Percentiles rank a stretch among this genome's conserved stretches.
Conservation (phyloP, 116 monocot species). For the Phalaenopsis hybrid region DNA sequence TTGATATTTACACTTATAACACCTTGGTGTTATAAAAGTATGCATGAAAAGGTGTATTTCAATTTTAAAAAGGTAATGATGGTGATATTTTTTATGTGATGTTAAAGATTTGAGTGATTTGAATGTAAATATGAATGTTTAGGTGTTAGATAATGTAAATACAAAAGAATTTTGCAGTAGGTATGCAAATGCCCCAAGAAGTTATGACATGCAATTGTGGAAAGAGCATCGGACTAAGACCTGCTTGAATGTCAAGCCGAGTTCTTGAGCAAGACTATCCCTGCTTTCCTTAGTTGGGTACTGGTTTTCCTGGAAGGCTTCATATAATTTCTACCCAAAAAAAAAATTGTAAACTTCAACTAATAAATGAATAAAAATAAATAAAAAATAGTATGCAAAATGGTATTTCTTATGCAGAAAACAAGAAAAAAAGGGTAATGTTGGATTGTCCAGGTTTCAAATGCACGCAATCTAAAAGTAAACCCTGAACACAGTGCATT, state of each 20-base stretch:
- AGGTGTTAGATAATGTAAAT: too few relatives aligned
- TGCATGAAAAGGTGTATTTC: too few relatives aligned
- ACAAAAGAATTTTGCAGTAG: too few relatives aligned
- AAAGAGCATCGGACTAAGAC: constrained; percentile 17
- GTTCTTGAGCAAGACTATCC: constrained; percentile 48
- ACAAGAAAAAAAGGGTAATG: background rate
- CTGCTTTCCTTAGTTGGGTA: constrained; percentile 50
- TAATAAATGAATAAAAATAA: background rate
- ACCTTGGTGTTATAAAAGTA: too few relatives aligned
- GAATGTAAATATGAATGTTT: too few relatives aligned
- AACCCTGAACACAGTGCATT: background rate
- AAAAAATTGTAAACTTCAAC: background rate
- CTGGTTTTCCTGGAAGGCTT: constrained; percentile 50
- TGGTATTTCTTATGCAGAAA: background rate
- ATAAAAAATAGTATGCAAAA: background rate
- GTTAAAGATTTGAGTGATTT: too few relatives aligned
- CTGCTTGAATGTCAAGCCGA: constrained; percentile 48
- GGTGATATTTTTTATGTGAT: too few relatives aligned
- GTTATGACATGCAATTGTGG: background rate
- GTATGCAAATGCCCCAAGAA: background rate
- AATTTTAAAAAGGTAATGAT: too few relatives aligned
- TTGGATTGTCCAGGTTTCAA: background rate
- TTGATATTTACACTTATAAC: too few relatives aligned
- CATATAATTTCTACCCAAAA: constrained; percentile 48
- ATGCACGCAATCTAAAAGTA: background rate